Evolutionary conservation across 805 yeast genomes (phyloP), one percentile per base, ranked within the genome.

Genomic region (Candida ipomoeae): DNA sequence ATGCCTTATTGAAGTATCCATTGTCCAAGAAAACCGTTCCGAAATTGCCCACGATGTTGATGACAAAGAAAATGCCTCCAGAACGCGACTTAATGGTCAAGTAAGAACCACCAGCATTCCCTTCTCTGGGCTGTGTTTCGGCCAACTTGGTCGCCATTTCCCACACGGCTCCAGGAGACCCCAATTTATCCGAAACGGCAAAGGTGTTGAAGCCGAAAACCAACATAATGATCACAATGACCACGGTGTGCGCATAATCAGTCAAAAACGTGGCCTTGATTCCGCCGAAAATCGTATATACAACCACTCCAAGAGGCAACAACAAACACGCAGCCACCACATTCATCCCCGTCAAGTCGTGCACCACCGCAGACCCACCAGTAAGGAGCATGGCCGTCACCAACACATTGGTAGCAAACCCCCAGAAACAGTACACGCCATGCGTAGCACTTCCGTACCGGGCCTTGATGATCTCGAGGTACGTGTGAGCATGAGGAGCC

Each of bases 401-500:
- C 54, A 91, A 75, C 53, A 91, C 82, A 64, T 91, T 91, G 34
- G 96, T 89, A 5, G 91, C 91, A 48, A 89, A 70, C 1, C 94
- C 97, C 71, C 87, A 90, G 65, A 85, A 84, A 64, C 87, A 73
- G 65, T 74, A 87, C 6, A 84, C 81, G 23, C 68, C 68, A 64
- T 91, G 97, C 5, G 91, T 85, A 17, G 69, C 59, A n/a, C 77
- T 70, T 17, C 97, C 97, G 62, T 88, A 91, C 54, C 98, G 77
- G 0, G 82, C 85, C 58, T 79, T 82, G 56, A 91, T 80, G 49
- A 90, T 86, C 69, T 91, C 98, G 58, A 89, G 74, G 67, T 87
- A 91, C 1, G 97, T 89, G 70, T 91, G 97, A 2, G 95, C 95
- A 44, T 83, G 85, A 3, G 97, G 97, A 13, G 97, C 96, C 56